These are phyloP conservation scores for Salix udensis DNA, from an alignment of 345 rosid species.

Conservation along the genomic window DNA sequence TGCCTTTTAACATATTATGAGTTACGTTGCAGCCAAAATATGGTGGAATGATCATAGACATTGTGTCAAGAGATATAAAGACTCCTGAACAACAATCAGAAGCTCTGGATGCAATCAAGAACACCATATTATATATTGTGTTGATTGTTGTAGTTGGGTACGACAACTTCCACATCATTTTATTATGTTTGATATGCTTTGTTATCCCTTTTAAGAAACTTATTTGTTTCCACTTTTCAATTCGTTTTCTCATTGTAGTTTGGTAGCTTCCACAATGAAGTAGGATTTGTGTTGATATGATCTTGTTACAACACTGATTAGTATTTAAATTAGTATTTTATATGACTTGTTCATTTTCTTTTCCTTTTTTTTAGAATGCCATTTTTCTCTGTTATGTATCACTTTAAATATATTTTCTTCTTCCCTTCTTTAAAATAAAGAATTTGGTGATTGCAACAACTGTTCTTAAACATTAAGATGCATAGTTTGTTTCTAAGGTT, in stretches of 20 bases:
- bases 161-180: not conserved
- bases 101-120: constrained; percentile 41
- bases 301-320: too few relatives aligned
- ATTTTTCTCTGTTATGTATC: too few relatives aligned
- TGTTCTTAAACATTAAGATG: too few relatives aligned
- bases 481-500: too few relatives aligned
- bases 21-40: constrained; percentile 38
- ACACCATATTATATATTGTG: constrained; percentile 37
- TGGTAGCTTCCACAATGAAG: not conserved
- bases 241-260: not conserved
- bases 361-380: too few relatives aligned
- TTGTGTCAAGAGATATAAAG: constrained; percentile 38
- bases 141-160: constrained; percentile 42
- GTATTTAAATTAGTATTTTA: too few relatives aligned
- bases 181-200: not conserved
- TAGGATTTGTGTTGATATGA: too few relatives aligned
- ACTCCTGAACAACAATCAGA: constrained; percentile 37
- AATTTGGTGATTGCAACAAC: too few relatives aligned
- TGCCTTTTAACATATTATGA: not conserved
- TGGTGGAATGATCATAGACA: constrained; percentile 47
- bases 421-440: too few relatives aligned
- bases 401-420: too few relatives aligned
- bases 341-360: too few relatives aligned
- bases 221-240: too few relatives aligned
- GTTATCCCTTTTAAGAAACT: not conserved